These are phyloP conservation scores for Chiua sp. DNA, from an alignment of 1,284 basidiomycete species.

Conservation along the genomic window DNA sequence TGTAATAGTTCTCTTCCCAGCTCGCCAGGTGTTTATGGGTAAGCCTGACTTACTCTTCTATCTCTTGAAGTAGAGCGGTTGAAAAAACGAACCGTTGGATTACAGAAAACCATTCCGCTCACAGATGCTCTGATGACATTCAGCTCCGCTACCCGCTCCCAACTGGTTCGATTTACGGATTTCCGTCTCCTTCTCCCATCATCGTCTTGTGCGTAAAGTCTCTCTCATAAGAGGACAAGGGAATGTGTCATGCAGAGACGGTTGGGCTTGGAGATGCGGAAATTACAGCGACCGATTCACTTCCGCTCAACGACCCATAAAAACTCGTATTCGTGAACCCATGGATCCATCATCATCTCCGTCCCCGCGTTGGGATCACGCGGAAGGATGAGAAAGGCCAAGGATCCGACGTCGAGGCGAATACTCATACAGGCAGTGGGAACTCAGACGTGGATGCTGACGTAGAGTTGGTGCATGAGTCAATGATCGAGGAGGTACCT, in stretches of 20 bases:
- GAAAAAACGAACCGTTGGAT: neutral
- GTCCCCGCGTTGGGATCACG: too few relatives aligned
- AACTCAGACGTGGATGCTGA: neutral
- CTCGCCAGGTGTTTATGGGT: neutral
- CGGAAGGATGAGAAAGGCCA: too few relatives aligned
- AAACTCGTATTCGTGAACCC: slow-evolving; percentile 1
- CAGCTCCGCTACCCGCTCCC: neutral
- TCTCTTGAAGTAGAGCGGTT: neutral
- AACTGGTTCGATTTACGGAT: neutral
- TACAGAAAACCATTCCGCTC: neutral
- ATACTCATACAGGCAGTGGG: neutral
- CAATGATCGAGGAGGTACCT: neutral
- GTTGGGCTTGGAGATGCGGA: neutral
- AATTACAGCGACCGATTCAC: neutral
- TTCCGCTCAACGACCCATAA: neutral
- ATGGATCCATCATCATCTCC: neutral
- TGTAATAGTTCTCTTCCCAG: slow-evolving; percentile 4
- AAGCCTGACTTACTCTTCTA: neutral
- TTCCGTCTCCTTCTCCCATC: neutral
- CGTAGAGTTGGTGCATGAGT: neutral
- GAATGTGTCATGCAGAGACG: neutral
- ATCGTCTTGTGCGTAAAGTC: too few relatives aligned
- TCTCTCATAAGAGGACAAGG: too few relatives aligned
- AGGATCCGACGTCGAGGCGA: neutral
- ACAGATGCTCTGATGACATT: neutral